phyloP scores from a whole-genome alignment of 2,329 filamentous ascomycete genomes.

The Cercospora sesami region DNA sequence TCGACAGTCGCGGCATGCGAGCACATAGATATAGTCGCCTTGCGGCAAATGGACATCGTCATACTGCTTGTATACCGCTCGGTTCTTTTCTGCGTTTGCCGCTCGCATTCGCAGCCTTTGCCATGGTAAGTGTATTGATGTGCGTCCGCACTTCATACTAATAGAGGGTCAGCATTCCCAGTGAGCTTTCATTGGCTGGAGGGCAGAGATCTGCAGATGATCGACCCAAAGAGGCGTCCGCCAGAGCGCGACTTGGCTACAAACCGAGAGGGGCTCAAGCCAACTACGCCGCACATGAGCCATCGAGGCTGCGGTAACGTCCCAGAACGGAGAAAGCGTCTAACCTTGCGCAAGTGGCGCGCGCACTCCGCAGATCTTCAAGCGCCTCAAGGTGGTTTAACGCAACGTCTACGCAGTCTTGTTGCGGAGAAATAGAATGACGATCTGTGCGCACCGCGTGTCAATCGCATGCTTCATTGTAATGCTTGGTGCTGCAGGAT shows the following conservation, averaged over 20 bases:
- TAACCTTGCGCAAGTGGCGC: background rate
- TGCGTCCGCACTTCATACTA: constrained; percentile 6
- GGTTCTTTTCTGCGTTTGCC: background rate
- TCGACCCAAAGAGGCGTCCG: constrained; percentile 1
- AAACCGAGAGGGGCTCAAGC: constrained; percentile 5
- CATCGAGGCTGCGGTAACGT: background rate
- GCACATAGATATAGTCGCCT: background rate
- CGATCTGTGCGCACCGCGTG: background rate
- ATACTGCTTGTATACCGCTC: background rate
- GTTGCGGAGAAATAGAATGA: background rate
- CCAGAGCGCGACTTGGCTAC: constrained; percentile 2
- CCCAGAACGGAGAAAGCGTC: background rate
- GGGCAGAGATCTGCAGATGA: constrained; percentile 1
- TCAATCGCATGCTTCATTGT: background rate
- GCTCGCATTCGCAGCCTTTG: constrained; percentile 2
- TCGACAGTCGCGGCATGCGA: background rate
- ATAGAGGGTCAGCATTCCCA: constrained; percentile 2
- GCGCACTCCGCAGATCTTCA: background rate
- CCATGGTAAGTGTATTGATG: constrained; percentile 2
- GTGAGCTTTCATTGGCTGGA: background rate
- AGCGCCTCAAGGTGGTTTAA: background rate
- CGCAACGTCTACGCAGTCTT: background rate
- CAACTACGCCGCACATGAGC: background rate
- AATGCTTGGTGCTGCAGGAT: background rate
- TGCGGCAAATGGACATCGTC: background rate